These are phyloP conservation scores for Paraurostyla sp. DNA, from an alignment of 73 alveolate species.

Conservation along the genomic window DNA sequence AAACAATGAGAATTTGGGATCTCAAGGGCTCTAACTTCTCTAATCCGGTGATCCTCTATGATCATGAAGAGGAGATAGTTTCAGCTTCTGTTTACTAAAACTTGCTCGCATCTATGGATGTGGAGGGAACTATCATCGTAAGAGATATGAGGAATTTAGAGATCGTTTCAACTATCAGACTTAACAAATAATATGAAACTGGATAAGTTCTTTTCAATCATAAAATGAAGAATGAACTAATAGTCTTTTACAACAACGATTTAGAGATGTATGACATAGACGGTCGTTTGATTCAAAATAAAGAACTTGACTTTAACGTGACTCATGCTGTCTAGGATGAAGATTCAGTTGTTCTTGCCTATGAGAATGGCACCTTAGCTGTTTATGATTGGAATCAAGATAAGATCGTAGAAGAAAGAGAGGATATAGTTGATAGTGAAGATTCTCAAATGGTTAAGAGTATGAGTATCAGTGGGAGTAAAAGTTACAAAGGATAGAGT, in stretches of 20 bases:
- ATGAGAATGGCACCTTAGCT: slow-evolving; percentile 60
- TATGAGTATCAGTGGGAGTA: no score
- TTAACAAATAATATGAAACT: slow-evolving; percentile 34
- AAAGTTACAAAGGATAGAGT: background rate
- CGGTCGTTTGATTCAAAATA: slow-evolving; percentile 40
- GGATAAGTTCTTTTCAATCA: slow-evolving; percentile 38
- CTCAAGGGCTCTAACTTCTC: slow-evolving; percentile 38
- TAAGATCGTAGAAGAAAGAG: slow-evolving; percentile 31
- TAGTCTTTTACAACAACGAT: slow-evolving; percentile 27
- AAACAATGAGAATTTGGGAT: slow-evolving; percentile 77
- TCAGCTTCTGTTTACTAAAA: slow-evolving; percentile 58
- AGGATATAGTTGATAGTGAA: background rate
- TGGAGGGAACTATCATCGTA: slow-evolving; percentile 45
- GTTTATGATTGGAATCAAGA: slow-evolving; percentile 72
- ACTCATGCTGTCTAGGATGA: slow-evolving; percentile 46
- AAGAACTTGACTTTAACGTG: slow-evolving; percentile 36
- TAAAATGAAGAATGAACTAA: slow-evolving; percentile 24
- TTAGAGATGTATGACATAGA: slow-evolving; percentile 19
- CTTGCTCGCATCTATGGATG: slow-evolving; percentile 34
- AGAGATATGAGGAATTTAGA: slow-evolving; percentile 56
- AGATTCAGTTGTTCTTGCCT: slow-evolving; percentile 53
- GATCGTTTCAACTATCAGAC: slow-evolving; percentile 47
- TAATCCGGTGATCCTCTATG: slow-evolving; percentile 60
- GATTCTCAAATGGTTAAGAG: background rate
- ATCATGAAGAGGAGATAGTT: slow-evolving; percentile 76